Evolutionary conservation across 257 asterid genomes (phyloP).

Genomic region (Thymus mandschuricus): DNA sequence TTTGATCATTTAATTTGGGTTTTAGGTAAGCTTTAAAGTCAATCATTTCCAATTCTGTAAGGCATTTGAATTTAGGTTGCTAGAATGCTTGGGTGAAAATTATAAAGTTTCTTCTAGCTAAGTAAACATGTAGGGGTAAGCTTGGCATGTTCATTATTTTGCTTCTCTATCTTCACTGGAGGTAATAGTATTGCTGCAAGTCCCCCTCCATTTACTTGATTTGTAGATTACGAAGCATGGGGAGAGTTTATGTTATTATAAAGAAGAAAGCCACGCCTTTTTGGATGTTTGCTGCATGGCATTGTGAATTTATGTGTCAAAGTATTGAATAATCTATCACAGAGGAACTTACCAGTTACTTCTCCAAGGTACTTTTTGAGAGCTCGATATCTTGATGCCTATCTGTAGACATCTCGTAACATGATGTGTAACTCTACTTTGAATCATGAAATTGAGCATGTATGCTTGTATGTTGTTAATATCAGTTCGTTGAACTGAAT

Average conservation of each 20-base stretch:
- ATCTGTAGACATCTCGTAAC: background rate
- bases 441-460: background rate
- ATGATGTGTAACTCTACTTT: background rate
- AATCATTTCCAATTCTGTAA: slow-evolving; percentile 8
- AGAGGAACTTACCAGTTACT: background rate
- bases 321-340: background rate
- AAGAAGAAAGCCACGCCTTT: background rate
- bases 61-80: background rate
- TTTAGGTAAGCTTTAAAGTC: slow-evolving; percentile 20
- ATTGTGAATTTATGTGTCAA: slow-evolving; percentile 14
- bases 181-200: background rate
- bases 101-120: background rate
- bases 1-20: slow-evolving; percentile 22
- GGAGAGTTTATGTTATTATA: background rate
- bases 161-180: slow-evolving; percentile 9
- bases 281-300: background rate
- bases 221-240: background rate
- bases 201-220: background rate
- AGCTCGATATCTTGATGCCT: background rate
- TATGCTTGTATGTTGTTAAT: background rate
- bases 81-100: slow-evolving; percentile 16
- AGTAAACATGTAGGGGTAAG: background rate
- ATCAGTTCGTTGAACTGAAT: slow-evolving; percentile 4
- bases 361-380: slow-evolving; percentile 5
- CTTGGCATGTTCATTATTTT: background rate